phyloP scores from a whole-genome alignment of 352 stramenopile species.

The Globisporangium apiculatum region DNA sequence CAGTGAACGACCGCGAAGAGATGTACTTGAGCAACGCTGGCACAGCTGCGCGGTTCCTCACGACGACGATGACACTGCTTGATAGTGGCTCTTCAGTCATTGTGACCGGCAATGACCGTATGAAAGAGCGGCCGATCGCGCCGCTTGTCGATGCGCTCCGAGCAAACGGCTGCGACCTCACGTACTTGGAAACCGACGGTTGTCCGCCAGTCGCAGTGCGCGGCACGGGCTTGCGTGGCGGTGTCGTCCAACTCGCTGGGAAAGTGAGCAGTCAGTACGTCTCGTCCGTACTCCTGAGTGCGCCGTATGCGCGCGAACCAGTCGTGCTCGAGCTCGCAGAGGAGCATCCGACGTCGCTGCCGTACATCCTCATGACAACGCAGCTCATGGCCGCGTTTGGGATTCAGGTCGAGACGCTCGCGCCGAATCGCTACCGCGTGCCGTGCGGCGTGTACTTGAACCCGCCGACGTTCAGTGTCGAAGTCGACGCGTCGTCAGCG shows the following conservation, averaged over 20 bases:
- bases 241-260: slow-evolving; percentile 82
- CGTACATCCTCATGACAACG: slow-evolving; percentile 93
- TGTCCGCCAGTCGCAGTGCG: slow-evolving; percentile 77
- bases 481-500: slow-evolving; percentile 95
- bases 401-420: slow-evolving; percentile 88
- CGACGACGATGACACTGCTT: slow-evolving; percentile 82
- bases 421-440: slow-evolving; percentile 68
- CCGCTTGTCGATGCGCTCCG: slow-evolving; percentile 93
- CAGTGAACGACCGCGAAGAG: slow-evolving; percentile 39
- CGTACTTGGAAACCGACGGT: slow-evolving; percentile 51
- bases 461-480: slow-evolving; percentile 66
- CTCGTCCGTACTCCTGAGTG: slow-evolving; percentile 94
- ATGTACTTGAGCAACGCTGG: slow-evolving; percentile 87
- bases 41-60: slow-evolving; percentile 94
- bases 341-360: slow-evolving; percentile 94
- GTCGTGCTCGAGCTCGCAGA: slow-evolving; percentile 90
- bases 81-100: slow-evolving; percentile 38
- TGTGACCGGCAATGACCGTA: slow-evolving; percentile 93
- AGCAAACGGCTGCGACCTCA: slow-evolving; percentile 79
- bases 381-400: slow-evolving; percentile 97
- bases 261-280: slow-evolving; percentile 96
- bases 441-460: slow-evolving; percentile 70
- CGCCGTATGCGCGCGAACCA: slow-evolving; percentile 77
- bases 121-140: slow-evolving; percentile 96
- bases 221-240: slow-evolving; percentile 64